A percentile compares a stretch with the other conserved stretches of the same genome.
phyloP scores from a whole-genome alignment of 768 basidiomycete genomes.

The Coprinopsis cinerea region DNA sequence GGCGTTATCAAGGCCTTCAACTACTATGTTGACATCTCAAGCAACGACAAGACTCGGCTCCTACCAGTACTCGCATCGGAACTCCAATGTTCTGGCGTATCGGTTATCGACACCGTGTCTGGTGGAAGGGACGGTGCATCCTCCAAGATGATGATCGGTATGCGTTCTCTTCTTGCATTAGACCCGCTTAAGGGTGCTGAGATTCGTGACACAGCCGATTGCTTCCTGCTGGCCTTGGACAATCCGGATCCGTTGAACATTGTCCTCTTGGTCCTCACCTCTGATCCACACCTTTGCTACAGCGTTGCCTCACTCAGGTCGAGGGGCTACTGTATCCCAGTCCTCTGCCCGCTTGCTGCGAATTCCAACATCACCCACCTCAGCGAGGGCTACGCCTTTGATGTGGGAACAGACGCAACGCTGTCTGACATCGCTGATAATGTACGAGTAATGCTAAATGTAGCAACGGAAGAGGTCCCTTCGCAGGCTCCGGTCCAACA shows the following conservation, averaged over 20 bases:
- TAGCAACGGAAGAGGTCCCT: too few species aligned
- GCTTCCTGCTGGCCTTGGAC: background rate
- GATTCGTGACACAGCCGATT: background rate
- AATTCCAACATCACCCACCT: background rate
- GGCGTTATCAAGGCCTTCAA: conserved; percentile 8
- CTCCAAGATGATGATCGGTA: conserved; percentile 1
- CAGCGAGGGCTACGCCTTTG: background rate
- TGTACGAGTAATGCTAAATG: too few species aligned
- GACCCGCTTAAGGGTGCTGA: background rate
- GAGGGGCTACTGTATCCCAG: background rate
- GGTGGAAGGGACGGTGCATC: background rate
- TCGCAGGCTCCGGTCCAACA: too few species aligned
- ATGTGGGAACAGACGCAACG: too few species aligned
- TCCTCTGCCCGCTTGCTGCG: background rate
- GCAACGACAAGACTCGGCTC: background rate
- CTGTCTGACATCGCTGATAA: too few species aligned
- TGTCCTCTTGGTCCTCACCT: background rate
- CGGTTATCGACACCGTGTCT: conserved; percentile 6
- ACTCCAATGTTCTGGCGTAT: conserved; percentile 13
- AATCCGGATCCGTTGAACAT: background rate
- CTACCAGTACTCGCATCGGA: conserved; percentile 8
- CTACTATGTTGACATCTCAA: conserved; percentile 8
- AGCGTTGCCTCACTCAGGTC: background rate
- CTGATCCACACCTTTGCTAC: background rate
- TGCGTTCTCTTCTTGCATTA: background rate